Base-by-base conservation (phyloP, 371 early-diverging fungal genomes). In the Mucor mucedo region DNA sequence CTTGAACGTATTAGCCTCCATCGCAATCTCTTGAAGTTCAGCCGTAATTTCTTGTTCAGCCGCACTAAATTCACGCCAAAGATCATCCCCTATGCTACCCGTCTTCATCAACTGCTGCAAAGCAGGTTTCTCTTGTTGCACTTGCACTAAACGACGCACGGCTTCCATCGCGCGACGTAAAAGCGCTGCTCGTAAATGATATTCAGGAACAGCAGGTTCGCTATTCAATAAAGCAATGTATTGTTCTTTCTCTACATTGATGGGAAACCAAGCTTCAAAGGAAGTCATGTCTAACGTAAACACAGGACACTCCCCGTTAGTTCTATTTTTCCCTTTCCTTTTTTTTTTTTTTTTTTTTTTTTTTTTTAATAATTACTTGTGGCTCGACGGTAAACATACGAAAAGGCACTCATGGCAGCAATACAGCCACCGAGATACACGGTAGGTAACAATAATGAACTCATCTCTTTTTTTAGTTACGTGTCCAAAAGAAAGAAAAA, bases 81-180 rank as follows among this genome's bases (percentile, higher is more conserved):
- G 76, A 58, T 94, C 95, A 58, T 97, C 96, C 4, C 95, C 93
- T 55, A 97, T 85, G 8, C 92, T 87, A 5, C 98, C 98, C 14
- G 85, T 79, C 65, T 90, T 87, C 60, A 95, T 86, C 77, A 97
- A 72, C 44, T 80, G 82, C 33, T 84, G 78, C 60, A 97, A 76
- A 30, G 92, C 87, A n/a, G 87, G 89, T 71, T 94, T 94, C 73
- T 96, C 94, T 63, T 91, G 90, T 42, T 92, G 87, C 44, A 97
- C 76, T 59, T 90, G 82, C 9, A 89, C 65, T 13, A 92, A 76
- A 4, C 95, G 87, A 59, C 85, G 78, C 0, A 95, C 91, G 47
- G 90, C 94, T 35, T 89, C 88, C 83, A 93, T 87, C 2, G 95
- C 96, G 50, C 98, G 91, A 47, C 89, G 87, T 55, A 97, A 78